These are phyloP conservation scores for Eleusine indica DNA, from an alignment of 176 grass and related monocot genomes.

Conservation along the genomic window DNA sequence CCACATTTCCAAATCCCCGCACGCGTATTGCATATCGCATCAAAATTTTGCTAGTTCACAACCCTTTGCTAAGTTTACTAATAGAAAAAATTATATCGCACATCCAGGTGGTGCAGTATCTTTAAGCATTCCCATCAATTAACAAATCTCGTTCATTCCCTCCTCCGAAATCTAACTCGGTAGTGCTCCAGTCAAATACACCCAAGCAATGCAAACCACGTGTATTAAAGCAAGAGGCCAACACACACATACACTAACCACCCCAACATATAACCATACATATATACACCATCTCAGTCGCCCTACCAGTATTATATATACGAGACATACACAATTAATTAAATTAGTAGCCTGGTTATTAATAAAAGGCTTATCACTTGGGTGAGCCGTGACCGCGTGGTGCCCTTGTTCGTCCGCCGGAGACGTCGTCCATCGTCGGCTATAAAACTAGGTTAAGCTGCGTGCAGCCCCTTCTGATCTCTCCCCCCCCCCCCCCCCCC, in stretches of 20 bases:
- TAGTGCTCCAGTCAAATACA: constrained; percentile 30
- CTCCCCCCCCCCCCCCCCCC: background rate
- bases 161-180: background rate
- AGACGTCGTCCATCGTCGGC: background rate
- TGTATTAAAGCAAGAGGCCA: background rate
- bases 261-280: constrained; percentile 4
- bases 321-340: background rate
- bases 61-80: no score
- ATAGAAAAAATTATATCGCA: background rate
- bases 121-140: background rate
- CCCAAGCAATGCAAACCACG: background rate
- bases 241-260: constrained; percentile 20
- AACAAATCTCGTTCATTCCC: constrained; percentile 1
- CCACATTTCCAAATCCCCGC: background rate
- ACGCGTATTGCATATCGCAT: background rate
- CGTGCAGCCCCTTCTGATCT: constrained; percentile 37
- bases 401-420: background rate
- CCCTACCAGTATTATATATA: background rate
- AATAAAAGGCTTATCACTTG: constrained; percentile 14
- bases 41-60: background rate
- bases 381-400: background rate
- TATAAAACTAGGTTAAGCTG: constrained; percentile 50
- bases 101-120: background rate
- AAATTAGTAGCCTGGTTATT: background rate
- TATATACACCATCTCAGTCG: background rate